Evolutionary conservation across 495 filamentous ascomycete genomes (phyloP), one percentile per base, ranked within the genome.

Genomic region (Podospora comata): DNA sequence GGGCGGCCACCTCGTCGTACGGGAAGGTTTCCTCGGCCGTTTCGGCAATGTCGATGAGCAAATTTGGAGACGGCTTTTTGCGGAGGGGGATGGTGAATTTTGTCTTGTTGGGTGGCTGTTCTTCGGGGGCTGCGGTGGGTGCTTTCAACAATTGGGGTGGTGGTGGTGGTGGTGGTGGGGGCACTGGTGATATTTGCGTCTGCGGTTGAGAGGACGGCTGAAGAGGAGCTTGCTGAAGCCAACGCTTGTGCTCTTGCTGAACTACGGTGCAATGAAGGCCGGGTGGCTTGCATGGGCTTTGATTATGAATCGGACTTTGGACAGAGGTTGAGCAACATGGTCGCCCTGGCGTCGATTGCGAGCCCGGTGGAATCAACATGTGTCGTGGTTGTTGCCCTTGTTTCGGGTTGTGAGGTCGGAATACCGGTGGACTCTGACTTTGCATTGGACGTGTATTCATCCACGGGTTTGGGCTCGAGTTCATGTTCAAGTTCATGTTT

Each of bases 1-100:
- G 74, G 27, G 76, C 73, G 3, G 82, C 82, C 6, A 85, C 75
- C 20, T 79, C 78, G 5, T 74, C 72, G 48, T 80, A 83, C 7
- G 83, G 83, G 55, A 84, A 83, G 32, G 70, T 72, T 63, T 77
- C 75, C 68, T 83, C 80, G 53, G 79, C 78, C 9, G 83, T 84
- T 68, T 84, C 79, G 19, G 82, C 82, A 18, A 85, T 78, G 68
- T 85, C 83, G 26, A 82, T 77, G n/a, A 83, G 74, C 2, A 82
- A 74, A 65, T 78, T 77, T 13, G 73, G 75, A 7, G 73, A 72
- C 9, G 72, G 72, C 67, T 75, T 79, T 61, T 55, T 74, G 27
- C 34, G 62, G 6, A 28, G 39, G 0, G 44, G 34, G 16, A 23
- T 39, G 5, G 63, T 55, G n/a, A 57, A 30, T 19, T 27, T 11